Evolutionary conservation across 208 protist genomes (phyloP).

Genomic region (Trypanosoma caninum): DNA sequence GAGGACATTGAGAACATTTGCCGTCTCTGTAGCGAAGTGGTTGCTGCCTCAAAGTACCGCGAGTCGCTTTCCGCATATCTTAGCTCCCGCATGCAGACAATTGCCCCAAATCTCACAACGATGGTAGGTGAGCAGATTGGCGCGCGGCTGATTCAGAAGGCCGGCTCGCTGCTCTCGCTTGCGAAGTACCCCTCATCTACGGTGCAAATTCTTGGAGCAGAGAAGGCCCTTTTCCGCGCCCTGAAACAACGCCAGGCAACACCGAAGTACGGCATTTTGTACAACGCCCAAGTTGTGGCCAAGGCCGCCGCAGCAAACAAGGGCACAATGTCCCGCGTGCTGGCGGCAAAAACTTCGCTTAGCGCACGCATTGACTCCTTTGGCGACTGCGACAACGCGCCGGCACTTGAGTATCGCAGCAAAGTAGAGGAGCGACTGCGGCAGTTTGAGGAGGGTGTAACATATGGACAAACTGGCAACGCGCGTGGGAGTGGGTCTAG

Average conservation of each 20-base stretch:
- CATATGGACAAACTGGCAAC: constrained; percentile 86
- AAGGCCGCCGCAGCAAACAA: constrained; percentile 93
- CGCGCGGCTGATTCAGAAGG: constrained; percentile 98
- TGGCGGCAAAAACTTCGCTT: constrained; percentile 98
- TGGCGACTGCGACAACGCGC: constrained; percentile 90
- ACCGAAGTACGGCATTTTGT: constrained; percentile 99
- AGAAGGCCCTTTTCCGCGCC: constrained; percentile 98
- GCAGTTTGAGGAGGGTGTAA: constrained; percentile 88
- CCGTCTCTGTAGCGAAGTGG: constrained; percentile 90
- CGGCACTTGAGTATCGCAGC: constrained; percentile 88
- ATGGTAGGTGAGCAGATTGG: constrained; percentile 98
- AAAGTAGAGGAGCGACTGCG: constrained; percentile 88
- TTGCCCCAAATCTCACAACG: constrained; percentile 98
- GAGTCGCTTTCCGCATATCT: constrained; percentile 96
- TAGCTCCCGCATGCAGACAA: constrained; percentile 96
- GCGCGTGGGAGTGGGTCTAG: constrained; percentile 66
- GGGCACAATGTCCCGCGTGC: constrained; percentile 95
- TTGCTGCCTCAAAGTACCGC: constrained; percentile 93
- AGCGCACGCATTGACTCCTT: constrained; percentile 98
- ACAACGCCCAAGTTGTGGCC: constrained; percentile 97
- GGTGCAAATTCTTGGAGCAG: constrained; percentile 99
- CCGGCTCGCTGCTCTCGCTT: constrained; percentile 96
- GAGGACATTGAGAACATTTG: constrained; percentile 95
- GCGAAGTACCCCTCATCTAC: constrained; percentile 99
- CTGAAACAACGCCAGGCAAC: constrained; percentile 99